Evolutionary conservation across 129 eudicot genomes (phyloP).

Genomic region (Dittrichia graveolens): DNA sequence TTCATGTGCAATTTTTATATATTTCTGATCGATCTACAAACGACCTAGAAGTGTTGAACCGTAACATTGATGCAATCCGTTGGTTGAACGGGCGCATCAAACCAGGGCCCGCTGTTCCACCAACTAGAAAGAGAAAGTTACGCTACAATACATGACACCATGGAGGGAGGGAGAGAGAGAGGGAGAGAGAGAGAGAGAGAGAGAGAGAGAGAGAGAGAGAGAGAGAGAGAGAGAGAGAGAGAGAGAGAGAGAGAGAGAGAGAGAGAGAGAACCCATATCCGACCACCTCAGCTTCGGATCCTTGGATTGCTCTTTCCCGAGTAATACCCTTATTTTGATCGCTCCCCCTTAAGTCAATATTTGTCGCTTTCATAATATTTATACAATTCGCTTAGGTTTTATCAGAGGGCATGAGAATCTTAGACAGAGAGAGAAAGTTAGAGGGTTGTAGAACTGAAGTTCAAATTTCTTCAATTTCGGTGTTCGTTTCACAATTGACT

Average conservation of each 20-base stretch:
- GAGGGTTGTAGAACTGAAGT: conserved; percentile 23
- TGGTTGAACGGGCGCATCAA: conserved; percentile 55
- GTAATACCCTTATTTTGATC: conserved; percentile 32
- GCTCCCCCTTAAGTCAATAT: conserved; percentile 15
- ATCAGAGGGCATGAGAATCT: background rate
- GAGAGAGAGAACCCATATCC: conserved; percentile 10
- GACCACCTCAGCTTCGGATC: conserved; percentile 21
- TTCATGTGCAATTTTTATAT: too few relatives aligned
- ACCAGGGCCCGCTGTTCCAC: conserved; percentile 25
- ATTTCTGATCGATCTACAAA: too few relatives aligned
- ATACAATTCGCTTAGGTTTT: background rate
- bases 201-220: background rate
- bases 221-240: too few relatives aligned
- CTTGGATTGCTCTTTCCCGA: conserved; percentile 26
- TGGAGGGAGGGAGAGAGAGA: too few relatives aligned
- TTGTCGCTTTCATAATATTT: conserved; percentile 19
- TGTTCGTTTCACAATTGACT: conserved; percentile 4
- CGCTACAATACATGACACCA: too few relatives aligned
- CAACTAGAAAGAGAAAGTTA: background rate
- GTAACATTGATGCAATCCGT: conserved; percentile 12
- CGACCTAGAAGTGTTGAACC: too few relatives aligned
- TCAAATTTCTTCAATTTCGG: conserved; percentile 24
- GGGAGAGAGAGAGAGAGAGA: too few relatives aligned
- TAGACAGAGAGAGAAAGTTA: background rate
- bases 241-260: too few relatives aligned